Base-by-base conservation (phyloP, 2,329 filamentous ascomycete species). In the Diaporthe batatas region DNA sequence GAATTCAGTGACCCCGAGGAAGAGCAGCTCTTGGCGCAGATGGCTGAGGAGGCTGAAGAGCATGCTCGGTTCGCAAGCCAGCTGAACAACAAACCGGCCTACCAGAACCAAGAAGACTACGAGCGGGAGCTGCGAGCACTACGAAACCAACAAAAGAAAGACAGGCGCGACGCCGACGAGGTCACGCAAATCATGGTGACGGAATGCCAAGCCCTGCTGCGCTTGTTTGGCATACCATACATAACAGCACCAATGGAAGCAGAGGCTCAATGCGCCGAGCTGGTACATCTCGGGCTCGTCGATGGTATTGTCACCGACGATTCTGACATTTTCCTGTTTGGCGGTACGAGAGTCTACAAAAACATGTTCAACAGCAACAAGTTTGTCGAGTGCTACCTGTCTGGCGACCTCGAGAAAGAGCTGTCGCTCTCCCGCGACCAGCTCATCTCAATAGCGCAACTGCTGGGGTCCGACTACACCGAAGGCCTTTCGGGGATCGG, bases 331-430 rank as follows among this genome's bases (percentile, higher is more conserved):
- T 99, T 99, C 79, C 89, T 99, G 0, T 99, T 99, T 81, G 97
- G 96, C 23, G 97, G 96, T 49, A 99, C 95, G 0, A 89, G 96
- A 23, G 93, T 99, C 29, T 99, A 99, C 87, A 99, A 99, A 82
- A 99, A 99, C 85, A 97, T 99, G 95, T 99, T 99, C 87, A 99
- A 98, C 82, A 92, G 94, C 78, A 96, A 96, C 82, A 99, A 99
- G 81, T 97, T 94, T 78, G 96, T 99, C 54, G 96, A 99, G 83
- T 98, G 96, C 83, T 99, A 98, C 80, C 88, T 99, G 12, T 85
- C 91, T 2, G 86, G 86, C 0, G 96, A 99, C 79, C 86, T 99
- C 0, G 94, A 97, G 78, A 93, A 93, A 77, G 97, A 99, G 78
- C 92, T 98, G 75, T 94, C 93, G 0, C 89, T 99, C 0, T 92